Percentiles rank a stretch among this genome's conserved stretches.
These are phyloP conservation scores for Thraustochytrium striatum DNA, from an alignment of 352 stramenopile genomes.

Conservation along the genomic window DNA sequence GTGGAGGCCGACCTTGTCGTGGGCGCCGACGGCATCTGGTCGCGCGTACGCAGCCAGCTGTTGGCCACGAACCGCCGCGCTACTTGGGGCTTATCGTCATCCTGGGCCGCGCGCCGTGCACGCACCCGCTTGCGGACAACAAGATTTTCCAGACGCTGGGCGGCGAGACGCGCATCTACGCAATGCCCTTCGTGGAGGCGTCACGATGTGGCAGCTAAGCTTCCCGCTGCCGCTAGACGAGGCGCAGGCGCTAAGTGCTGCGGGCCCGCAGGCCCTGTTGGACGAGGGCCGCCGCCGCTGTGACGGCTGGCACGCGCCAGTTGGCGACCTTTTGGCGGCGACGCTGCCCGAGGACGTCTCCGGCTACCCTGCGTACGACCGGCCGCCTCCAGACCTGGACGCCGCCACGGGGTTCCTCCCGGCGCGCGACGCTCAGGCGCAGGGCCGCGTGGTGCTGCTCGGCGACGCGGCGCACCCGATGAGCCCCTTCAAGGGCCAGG, in stretches of 20 bases:
- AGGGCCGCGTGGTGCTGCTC: constrained; percentile 60
- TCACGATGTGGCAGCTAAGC: constrained; percentile 72
- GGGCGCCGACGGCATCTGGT: constrained; percentile 59
- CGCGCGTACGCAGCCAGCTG: neutral
- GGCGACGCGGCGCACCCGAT: constrained; percentile 73
- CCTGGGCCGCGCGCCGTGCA: constrained; percentile 59
- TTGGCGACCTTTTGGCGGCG: constrained; percentile 58
- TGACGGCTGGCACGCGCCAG: constrained; percentile 60
- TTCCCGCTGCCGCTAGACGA: constrained; percentile 63
- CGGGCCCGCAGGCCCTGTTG: constrained; percentile 56
- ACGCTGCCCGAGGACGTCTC: constrained; percentile 63
- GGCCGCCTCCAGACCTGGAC: constrained; percentile 11
- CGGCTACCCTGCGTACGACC: constrained; percentile 71
- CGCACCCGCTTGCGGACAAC: constrained; percentile 49
- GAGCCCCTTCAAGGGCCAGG: constrained; percentile 74
- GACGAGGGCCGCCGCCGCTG: constrained; percentile 60
- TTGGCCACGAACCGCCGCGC: neutral
- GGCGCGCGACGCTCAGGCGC: neutral
- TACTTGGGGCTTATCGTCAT: constrained; percentile 59
- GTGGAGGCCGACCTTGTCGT: constrained; percentile 55
- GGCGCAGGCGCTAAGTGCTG: constrained; percentile 26
- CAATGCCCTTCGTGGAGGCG: constrained; percentile 59
- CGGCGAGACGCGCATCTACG: constrained; percentile 66
- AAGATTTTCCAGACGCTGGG: constrained; percentile 71
- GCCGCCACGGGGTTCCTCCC: neutral